Percentiles rank a stretch among this genome's conserved stretches.
phyloP scores from a whole-genome alignment of 169 alveolate genomes.

The Eimeria sp. region DNA sequence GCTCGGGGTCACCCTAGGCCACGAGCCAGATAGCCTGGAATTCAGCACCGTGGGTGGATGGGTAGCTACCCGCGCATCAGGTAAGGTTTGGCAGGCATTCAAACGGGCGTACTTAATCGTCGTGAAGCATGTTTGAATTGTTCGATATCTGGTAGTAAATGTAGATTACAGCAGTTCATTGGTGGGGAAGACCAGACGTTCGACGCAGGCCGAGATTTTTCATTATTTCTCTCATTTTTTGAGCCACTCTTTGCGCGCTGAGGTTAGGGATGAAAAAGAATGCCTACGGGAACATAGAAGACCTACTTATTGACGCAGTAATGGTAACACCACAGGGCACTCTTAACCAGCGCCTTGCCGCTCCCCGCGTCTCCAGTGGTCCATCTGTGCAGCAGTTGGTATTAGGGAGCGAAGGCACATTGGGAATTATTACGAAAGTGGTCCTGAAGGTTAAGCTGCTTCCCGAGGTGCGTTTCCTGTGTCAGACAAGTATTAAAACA shows the following conservation, averaged over 20 bases:
- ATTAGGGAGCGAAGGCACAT: constrained; percentile 92
- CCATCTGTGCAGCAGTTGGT: constrained; percentile 90
- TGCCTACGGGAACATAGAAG: constrained; percentile 93
- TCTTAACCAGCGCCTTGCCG: constrained; percentile 86
- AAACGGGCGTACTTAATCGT: neutral
- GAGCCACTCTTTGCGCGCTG: neutral
- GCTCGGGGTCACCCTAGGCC: constrained; percentile 92
- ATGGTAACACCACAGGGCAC: constrained; percentile 92
- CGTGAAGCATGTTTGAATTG: neutral
- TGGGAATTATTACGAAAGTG: constrained; percentile 93
- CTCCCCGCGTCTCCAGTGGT: constrained; percentile 91
- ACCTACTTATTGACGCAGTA: constrained; percentile 88
- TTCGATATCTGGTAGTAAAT: neutral
- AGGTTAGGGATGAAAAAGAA: constrained; percentile 92
- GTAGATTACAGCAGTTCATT: neutral
- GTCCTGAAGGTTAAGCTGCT: constrained; percentile 87
- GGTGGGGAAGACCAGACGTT: neutral
- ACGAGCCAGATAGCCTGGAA: constrained; percentile 94
- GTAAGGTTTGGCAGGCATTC: constrained; percentile 29
- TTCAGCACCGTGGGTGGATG: constrained; percentile 94
- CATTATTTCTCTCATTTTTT: neutral
- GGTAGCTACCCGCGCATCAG: constrained; percentile 93
- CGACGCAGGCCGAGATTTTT: neutral
- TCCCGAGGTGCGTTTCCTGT: constrained; percentile 85
- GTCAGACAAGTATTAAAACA: neutral